Conservation (phyloP, 352 stramenopile genomes). For the Globisporangium mamillatum region DNA sequence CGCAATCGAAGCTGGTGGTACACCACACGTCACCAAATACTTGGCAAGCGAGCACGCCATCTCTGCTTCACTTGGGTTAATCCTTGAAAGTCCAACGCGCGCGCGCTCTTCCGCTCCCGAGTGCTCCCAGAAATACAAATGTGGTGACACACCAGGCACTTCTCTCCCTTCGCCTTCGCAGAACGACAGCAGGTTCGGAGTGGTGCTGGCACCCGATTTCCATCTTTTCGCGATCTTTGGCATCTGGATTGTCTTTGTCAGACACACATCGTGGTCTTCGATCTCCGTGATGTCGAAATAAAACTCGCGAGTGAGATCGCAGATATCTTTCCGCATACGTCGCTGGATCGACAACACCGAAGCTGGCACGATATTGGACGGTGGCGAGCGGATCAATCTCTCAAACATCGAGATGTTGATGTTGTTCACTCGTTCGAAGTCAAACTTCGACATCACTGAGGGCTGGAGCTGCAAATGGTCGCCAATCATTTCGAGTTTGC, state of each 20-base stretch:
- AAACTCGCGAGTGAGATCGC: slow-evolving; percentile 79
- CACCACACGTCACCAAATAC: slow-evolving; percentile 77
- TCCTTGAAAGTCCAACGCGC: slow-evolving; percentile 66
- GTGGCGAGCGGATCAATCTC: slow-evolving; percentile 71
- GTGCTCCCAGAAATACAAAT: slow-evolving; percentile 88
- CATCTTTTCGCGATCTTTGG: not conserved
- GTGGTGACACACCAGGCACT: slow-evolving; percentile 65
- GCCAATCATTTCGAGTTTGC: slow-evolving; percentile 89
- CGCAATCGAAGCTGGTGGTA: slow-evolving; percentile 66
- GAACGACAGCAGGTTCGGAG: slow-evolving; percentile 13
- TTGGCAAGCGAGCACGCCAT: slow-evolving; percentile 79
- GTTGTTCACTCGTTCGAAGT: slow-evolving; percentile 83
- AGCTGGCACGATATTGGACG: slow-evolving; percentile 57
- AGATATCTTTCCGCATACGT: slow-evolving; percentile 87
- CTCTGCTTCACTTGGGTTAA: slow-evolving; percentile 69
- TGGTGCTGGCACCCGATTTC: not conserved
- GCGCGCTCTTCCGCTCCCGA: slow-evolving; percentile 53
- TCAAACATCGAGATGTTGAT: slow-evolving; percentile 91
- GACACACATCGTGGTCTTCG: slow-evolving; percentile 69
- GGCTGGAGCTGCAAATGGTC: slow-evolving; percentile 87
- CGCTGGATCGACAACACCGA: slow-evolving; percentile 85
- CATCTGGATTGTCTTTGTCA: slow-evolving; percentile 50
- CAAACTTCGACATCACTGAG: slow-evolving; percentile 77
- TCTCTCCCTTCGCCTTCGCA: slow-evolving; percentile 63
- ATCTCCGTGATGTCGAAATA: slow-evolving; percentile 80